phyloP scores from a whole-genome alignment of 805 yeast genomes.

The Danielozyma ontarioensis region DNA sequence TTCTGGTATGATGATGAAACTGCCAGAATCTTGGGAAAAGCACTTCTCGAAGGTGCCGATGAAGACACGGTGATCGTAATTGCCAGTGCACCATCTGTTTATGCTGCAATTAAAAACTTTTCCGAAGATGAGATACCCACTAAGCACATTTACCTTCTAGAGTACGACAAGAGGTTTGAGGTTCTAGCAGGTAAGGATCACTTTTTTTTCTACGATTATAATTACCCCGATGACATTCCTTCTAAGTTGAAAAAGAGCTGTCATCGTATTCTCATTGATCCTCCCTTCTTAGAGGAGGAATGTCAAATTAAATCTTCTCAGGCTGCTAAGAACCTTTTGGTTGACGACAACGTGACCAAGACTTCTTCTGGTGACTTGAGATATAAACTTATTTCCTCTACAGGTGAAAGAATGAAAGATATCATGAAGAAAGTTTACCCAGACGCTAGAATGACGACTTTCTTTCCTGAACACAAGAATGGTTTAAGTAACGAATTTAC shows the following conservation, averaged over 20 bases:
- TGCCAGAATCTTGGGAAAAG: constrained; percentile 62
- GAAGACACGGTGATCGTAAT: constrained; percentile 65
- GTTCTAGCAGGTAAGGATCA: constrained; percentile 62
- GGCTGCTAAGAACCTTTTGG: constrained; percentile 55
- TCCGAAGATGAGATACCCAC: constrained; percentile 55
- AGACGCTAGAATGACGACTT: constrained; percentile 57
- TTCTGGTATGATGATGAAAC: constrained; percentile 84
- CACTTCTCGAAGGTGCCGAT: constrained; percentile 72
- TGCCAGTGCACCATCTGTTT: constrained; percentile 89
- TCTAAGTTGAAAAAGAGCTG: constrained; percentile 53
- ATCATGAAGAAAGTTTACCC: constrained; percentile 61
- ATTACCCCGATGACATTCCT: constrained; percentile 60
- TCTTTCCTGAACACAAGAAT: constrained; percentile 74
- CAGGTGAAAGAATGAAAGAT: constrained; percentile 83
- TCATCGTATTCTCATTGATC: constrained; percentile 74
- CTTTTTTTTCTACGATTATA: constrained; percentile 73
- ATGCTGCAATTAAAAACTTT: constrained; percentile 67
- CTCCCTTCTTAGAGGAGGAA: constrained; percentile 78
- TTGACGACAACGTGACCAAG: constrained; percentile 28
- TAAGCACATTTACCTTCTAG: constrained; percentile 66
- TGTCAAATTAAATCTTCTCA: constrained; percentile 64
- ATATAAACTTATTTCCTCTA: constrained; percentile 63
- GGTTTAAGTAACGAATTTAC: constrained; percentile 85
- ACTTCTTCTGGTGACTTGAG: constrained; percentile 37
- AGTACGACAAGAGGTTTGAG: constrained; percentile 73